Base-by-base conservation (phyloP, 495 filamentous ascomycete species). In the Aspergillus nanangensis region DNA sequence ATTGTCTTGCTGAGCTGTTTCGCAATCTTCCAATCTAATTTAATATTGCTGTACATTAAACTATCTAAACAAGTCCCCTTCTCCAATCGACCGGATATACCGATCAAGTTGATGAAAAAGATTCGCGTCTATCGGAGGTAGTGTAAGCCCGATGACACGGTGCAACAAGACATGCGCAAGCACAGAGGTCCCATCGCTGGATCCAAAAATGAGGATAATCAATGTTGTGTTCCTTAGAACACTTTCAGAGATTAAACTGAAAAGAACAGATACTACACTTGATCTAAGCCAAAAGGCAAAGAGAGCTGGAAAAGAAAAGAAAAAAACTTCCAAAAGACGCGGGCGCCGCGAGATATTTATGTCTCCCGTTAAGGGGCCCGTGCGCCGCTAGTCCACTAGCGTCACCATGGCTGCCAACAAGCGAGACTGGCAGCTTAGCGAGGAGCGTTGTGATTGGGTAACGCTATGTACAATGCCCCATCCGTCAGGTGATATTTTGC, bases 241-340 rank as follows among this genome's bases (percentile, higher is more conserved):
- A 72, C 73, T 79, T 80, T 79, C 76, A 80, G 76, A 78, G 75
- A 79, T 91, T 90, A 91, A 89, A 91, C 86, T 92, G 85, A 90
- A 90, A 91, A 94, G 88, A 94, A 94, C 88, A 94, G 88, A 93
- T 95, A 93, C 88, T 92, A 93, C 87, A 93, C 88, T 91, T 92
- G 88, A 93, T 92, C 88, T 93, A 70, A 74, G 75, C 74, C 68
- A 74, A 71, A 67, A 66, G 73, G 67, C 70, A 77, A 77, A 72
- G 75, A 78, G 71, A 78, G 70, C 71, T 77, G 62, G 63, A 71
- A 53, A 72, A 74, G 61, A 68, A 69, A 74, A 66, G 65, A 63
- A 71, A 66, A 61, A 66, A 67, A 64, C 53, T 47, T 37, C 20
- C 34, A 60, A 66, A 65, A 49, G n/a, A 29, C 47, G 45, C 23